Evolutionary conservation across 306 rosid species (phyloP).

Genomic region (Inga oerstediana): DNA sequence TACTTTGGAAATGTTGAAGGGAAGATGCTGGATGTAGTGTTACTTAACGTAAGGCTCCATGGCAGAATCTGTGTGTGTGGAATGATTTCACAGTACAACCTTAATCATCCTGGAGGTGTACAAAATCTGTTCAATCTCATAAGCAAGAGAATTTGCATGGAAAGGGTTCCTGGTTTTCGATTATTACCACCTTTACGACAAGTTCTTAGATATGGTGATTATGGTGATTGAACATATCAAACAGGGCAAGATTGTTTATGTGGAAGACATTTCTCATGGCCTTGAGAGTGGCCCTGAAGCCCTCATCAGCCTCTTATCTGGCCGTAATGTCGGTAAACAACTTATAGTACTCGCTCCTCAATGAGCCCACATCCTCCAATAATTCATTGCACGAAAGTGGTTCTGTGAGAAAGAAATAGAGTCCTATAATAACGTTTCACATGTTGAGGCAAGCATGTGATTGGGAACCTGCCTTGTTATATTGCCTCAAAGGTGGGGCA

Average conservation of each 20-base stretch:
- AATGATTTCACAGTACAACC: conserved; percentile 48
- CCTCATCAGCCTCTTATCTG: too few species aligned
- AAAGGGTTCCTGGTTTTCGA: conserved; percentile 48
- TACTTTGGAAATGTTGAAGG: conserved; percentile 67
- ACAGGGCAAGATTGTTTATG: conserved; percentile 49
- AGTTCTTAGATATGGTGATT: conserved; percentile 43
- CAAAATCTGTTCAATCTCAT: too few species aligned
- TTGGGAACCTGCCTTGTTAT: too few species aligned
- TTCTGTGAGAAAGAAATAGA: too few species aligned
- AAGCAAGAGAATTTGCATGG: conserved; percentile 29
- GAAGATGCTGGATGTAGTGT: conserved; percentile 54
- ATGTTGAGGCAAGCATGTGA: too few species aligned
- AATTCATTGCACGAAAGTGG: too few species aligned
- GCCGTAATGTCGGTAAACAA: too few species aligned
- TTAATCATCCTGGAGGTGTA: background rate
- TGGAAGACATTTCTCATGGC: conserved; percentile 35
- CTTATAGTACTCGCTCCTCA: too few species aligned
- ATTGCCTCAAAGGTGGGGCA: too few species aligned
- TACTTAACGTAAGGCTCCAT: conserved; percentile 46
- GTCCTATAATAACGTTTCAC: too few species aligned
- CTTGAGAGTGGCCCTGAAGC: too few species aligned
- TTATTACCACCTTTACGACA: conserved; percentile 43
- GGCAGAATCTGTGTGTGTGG: conserved; percentile 57
- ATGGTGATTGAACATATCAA: conserved; percentile 40
- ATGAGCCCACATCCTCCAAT: too few species aligned